Evolutionary conservation across 2,329 filamentous ascomycete genomes (phyloP), one percentile per base, ranked within the genome.

Genomic region (Exophiala spinifera): DNA sequence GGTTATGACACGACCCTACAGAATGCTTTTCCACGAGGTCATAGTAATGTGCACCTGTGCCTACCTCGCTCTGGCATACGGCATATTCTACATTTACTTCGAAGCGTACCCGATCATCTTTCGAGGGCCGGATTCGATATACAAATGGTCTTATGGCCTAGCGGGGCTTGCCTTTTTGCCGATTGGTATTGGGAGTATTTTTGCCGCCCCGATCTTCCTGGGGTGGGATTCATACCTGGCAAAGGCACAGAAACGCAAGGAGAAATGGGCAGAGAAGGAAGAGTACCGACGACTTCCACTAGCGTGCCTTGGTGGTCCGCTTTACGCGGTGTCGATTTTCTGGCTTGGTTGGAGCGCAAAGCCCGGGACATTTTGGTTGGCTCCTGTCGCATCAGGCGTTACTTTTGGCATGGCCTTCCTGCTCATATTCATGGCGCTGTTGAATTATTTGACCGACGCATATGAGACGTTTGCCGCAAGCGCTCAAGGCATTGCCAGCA

Each of bases 101-200:
- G 83, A 89, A 67, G 85, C 86, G 2, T 91, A 86, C 67, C 84
- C 84, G 1, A 76, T 85, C 56, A 86, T 90, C 59, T 91, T 89
- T 68, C 73, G 79, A 54, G 64, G 67, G 3, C 47, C 60, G 3
- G 50, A 60, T 43, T 68, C 64, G 5, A 64, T 71, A 2, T 72
- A 72, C 50, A 64, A 65, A 21, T 70, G 70, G 65, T 69, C 65
- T 48, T 58, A 68, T 10, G 69, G 69, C 11, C 52, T 71, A 10
- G 63, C 67, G 8, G 68, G 67, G 19, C 45, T 70, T 8, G 66
- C 66, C 45, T 72, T 72, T 42, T 36, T 72, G 19, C 69, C 70
- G 0, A 71, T 91, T 52, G 83, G 83, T 44, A 72, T 80, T 5
- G 88, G 88, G 20, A 80, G 82, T 25, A 59, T 80, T 36, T 67